Evolutionary conservation across 2,329 filamentous ascomycete species (phyloP).

Genomic region (Lachnellula hyalina): DNA sequence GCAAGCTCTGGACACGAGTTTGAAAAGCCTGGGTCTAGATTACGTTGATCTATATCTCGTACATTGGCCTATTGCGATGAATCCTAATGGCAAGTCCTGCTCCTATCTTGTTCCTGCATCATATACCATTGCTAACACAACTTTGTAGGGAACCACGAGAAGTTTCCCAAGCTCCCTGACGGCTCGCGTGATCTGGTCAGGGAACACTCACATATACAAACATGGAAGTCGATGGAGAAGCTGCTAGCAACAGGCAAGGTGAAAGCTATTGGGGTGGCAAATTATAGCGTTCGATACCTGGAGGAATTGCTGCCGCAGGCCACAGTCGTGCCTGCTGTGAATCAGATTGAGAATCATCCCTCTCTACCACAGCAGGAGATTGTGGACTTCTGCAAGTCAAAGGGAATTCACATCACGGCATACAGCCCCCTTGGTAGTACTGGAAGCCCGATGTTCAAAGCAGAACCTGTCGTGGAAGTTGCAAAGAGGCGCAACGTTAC

Average conservation of each 20-base stretch:
- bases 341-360: slow-evolving; percentile 58
- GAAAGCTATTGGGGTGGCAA: slow-evolving; percentile 41
- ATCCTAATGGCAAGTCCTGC: slow-evolving; percentile 55
- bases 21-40: slow-evolving; percentile 68
- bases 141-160: slow-evolving; percentile 56
- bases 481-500: slow-evolving; percentile 58
- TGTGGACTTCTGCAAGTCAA: slow-evolving; percentile 43
- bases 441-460: slow-evolving; percentile 46
- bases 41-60: slow-evolving; percentile 79
- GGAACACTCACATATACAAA: slow-evolving; percentile 65
- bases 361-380: slow-evolving; percentile 50
- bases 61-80: slow-evolving; percentile 81
- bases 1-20: slow-evolving; percentile 64
- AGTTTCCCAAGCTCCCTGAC: slow-evolving; percentile 69
- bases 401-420: slow-evolving; percentile 47
- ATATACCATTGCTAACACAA: slow-evolving; percentile 4
- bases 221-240: slow-evolving; percentile 72
- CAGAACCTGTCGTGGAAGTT: slow-evolving; percentile 55
- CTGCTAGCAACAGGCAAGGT: slow-evolving; percentile 55
- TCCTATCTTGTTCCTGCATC: not conserved
- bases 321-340: slow-evolving; percentile 46
- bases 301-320: slow-evolving; percentile 36
- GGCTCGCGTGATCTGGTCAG: slow-evolving; percentile 53
- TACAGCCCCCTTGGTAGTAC: slow-evolving; percentile 41
- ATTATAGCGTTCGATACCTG: slow-evolving; percentile 33